A percentile compares a stretch with the other conserved stretches of the same genome.
These are phyloP conservation scores for Vaccinium myrtillus DNA, from an alignment of 148 eudicot species.

Conservation along the genomic window DNA sequence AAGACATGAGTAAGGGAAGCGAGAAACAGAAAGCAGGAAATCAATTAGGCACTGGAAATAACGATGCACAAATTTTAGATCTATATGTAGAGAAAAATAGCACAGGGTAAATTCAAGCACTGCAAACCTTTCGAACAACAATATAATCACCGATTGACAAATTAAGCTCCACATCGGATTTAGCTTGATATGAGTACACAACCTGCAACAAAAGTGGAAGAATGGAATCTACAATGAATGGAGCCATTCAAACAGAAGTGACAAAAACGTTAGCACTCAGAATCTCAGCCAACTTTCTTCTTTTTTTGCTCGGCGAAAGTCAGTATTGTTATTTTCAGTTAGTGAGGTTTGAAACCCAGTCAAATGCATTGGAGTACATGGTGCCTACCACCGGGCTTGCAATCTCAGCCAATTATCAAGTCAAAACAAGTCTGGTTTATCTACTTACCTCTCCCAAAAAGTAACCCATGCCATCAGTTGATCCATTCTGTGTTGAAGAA, in stretches of 20 bases:
- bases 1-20: not conserved
- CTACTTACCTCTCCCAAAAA: conserved; percentile 84
- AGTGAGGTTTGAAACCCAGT: too few species aligned
- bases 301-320: too few species aligned
- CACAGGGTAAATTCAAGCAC: not conserved
- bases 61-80: not conserved
- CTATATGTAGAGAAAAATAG: not conserved
- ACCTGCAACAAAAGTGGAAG: conserved; percentile 46
- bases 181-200: conserved; percentile 74
- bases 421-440: not conserved
- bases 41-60: not conserved
- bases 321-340: too few species aligned
- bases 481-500: conserved; percentile 66
- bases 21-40: not conserved
- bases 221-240: conserved; percentile 7
- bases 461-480: conserved; percentile 77
- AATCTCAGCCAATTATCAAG: not conserved
- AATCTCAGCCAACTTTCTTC: not conserved
- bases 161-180: conserved; percentile 73
- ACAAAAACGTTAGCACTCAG: conserved; percentile 1
- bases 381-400: too few species aligned
- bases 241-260: not conserved
- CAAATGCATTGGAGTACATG: too few species aligned
- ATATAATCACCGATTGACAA: conserved; percentile 79
- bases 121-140: conserved; percentile 78